Evolutionary conservation across 2,329 filamentous ascomycete genomes (phyloP).

Genomic region (Daldinia sp.): DNA sequence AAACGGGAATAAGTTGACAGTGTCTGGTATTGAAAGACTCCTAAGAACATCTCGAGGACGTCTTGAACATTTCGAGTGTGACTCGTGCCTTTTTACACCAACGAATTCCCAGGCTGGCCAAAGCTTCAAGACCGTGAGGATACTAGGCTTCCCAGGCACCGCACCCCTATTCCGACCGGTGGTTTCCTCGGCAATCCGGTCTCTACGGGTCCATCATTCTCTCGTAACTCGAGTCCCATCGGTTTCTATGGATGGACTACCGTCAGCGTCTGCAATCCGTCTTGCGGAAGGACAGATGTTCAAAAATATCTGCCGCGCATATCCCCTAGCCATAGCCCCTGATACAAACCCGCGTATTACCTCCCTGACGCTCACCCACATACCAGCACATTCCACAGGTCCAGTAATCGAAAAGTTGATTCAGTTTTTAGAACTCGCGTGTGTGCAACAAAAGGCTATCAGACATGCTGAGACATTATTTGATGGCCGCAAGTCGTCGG

Average conservation of each 20-base stretch:
- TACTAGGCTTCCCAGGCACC: conserved; percentile 60
- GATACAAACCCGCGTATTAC: conserved; percentile 68
- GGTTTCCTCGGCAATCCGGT: conserved; percentile 65
- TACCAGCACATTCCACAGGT: conserved; percentile 67
- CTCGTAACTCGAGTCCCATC: conserved; percentile 67
- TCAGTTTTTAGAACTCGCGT: conserved; percentile 60
- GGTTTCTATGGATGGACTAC: conserved; percentile 55
- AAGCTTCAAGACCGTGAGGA: conserved; percentile 51
- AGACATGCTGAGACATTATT: conserved; percentile 45
- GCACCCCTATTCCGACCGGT: conserved; percentile 65
- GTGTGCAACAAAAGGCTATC: conserved; percentile 63
- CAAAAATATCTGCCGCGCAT: conserved; percentile 59
- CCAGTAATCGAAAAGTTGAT: conserved; percentile 62
- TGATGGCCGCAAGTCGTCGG: conserved; percentile 55
- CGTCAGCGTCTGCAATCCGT: conserved; percentile 54
- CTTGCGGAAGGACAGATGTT: conserved; percentile 61
- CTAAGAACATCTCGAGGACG: conserved; percentile 59
- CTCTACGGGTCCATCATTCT: conserved; percentile 69
- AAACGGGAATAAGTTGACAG: conserved; percentile 63
- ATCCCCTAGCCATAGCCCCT: conserved; percentile 63
- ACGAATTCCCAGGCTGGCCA: conserved; percentile 27
- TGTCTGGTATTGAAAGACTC: conserved; percentile 58
- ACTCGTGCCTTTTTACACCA: conserved; percentile 53
- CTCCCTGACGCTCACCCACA: conserved; percentile 65
- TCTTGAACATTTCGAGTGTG: conserved; percentile 66